These are phyloP conservation scores for Acanthochlamys bracteata DNA, from an alignment of 106 monocot genomes.

Conservation along the genomic window DNA sequence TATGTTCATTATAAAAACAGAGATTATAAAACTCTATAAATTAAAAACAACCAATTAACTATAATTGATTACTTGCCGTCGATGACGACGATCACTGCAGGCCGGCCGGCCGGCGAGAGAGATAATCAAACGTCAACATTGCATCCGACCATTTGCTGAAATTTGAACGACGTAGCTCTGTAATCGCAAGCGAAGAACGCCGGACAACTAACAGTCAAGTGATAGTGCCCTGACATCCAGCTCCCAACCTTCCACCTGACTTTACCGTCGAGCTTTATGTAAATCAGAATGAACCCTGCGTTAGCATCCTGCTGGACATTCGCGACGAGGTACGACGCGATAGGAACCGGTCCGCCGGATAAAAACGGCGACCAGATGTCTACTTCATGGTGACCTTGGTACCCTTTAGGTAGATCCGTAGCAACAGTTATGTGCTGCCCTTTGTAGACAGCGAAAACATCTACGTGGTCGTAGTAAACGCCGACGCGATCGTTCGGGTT, in stretches of 20 bases:
- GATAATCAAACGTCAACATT: constrained; percentile 28
- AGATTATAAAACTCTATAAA: too few species aligned
- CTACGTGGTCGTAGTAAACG: constrained; percentile 38
- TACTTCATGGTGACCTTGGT: constrained; percentile 53
- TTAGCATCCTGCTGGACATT: constrained; percentile 21
- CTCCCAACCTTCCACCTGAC: constrained; percentile 62
- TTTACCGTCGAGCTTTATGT: constrained; percentile 32
- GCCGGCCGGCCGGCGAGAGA: not conserved
- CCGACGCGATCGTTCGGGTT: constrained; percentile 56
- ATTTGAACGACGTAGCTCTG: constrained; percentile 9
- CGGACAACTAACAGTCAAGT: constrained; percentile 29
- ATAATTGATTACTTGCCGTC: not conserved
- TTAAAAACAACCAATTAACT: not conserved
- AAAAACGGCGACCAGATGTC: constrained; percentile 48
- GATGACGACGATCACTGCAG: not conserved
- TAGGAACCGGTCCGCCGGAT: constrained; percentile 28
- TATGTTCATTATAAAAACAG: too few species aligned
- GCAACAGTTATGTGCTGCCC: constrained; percentile 51
- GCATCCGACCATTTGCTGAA: constrained; percentile 31
- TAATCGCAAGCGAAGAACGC: constrained; percentile 19
- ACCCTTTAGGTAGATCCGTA: constrained; percentile 18
- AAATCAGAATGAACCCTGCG: constrained; percentile 28
- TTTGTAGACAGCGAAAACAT: constrained; percentile 58
- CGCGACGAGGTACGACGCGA: constrained; percentile 15
- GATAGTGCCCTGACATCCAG: constrained; percentile 47